These are phyloP conservation scores for Xylaria intraflava DNA, from an alignment of 495 filamentous ascomycete genomes.

Conservation along the genomic window DNA sequence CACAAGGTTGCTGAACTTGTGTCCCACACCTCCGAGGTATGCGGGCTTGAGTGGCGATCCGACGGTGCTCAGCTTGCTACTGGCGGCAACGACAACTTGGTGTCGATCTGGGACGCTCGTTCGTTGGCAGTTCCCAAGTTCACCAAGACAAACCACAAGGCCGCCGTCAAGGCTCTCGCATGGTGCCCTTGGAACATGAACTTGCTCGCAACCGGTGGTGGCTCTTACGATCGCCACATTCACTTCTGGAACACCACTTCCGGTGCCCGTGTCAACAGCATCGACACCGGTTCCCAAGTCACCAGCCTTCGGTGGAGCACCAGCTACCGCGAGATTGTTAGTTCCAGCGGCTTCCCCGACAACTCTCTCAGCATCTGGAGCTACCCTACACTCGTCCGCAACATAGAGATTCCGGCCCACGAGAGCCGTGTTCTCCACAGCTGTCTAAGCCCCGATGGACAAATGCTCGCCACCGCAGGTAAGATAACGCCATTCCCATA, in stretches of 20 bases:
- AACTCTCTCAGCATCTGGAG: conserved; percentile 98
- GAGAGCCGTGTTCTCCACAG: conserved; percentile 94
- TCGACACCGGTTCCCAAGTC: conserved; percentile 95
- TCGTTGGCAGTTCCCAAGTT: conserved; percentile 90
- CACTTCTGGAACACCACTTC: conserved; percentile 99
- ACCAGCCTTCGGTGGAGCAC: conserved; percentile 93
- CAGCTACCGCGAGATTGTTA: conserved; percentile 95
- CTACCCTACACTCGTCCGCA: conserved; percentile 92
- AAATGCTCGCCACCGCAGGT: conserved; percentile 85
- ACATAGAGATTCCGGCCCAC: conserved; percentile 97
- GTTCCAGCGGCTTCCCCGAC: conserved; percentile 95
- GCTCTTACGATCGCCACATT: conserved; percentile 93
- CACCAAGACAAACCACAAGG: conserved; percentile 98
- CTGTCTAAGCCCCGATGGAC: conserved; percentile 89
- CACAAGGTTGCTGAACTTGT: conserved; percentile 97
- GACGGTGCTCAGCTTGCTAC: conserved; percentile 95
- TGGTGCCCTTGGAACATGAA: conserved; percentile 99
- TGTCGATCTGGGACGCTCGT: conserved; percentile 97
- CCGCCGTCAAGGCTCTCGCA: conserved; percentile 93
- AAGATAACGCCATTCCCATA: conserved; percentile 35
- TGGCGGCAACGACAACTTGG: conserved; percentile 96
- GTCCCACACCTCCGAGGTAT: conserved; percentile 95
- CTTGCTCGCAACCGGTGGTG: conserved; percentile 91
- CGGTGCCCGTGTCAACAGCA: conserved; percentile 94
- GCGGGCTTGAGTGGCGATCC: conserved; percentile 92